Conservation (phyloP, 2,329 filamentous ascomycete genomes). For the Cladosporium sp. region DNA sequence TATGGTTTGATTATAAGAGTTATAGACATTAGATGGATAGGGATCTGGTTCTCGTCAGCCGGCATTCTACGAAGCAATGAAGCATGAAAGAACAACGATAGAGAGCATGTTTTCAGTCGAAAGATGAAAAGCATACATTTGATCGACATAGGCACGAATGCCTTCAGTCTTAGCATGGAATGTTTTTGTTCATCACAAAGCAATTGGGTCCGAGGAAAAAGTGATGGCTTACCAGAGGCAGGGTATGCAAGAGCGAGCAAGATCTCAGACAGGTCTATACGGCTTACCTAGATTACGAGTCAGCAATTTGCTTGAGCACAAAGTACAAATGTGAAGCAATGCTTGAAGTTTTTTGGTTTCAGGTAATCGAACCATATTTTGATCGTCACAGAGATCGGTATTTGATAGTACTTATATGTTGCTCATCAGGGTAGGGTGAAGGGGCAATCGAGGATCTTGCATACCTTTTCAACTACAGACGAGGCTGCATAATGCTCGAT, state of each 20-base stretch:
- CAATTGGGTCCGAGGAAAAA: constrained; percentile 14
- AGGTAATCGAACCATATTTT: constrained; percentile 43
- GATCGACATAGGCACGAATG: constrained; percentile 52
- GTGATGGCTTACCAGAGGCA: constrained; percentile 22
- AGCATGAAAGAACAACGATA: neutral
- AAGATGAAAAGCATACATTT: constrained; percentile 77
- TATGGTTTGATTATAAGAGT: neutral
- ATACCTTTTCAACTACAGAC: constrained; percentile 10
- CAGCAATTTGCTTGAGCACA: constrained; percentile 18
- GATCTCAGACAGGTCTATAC: neutral
- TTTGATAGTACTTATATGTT: constrained; percentile 45
- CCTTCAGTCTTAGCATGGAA: constrained; percentile 76
- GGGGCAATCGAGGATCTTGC: neutral
- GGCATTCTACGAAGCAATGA: constrained; percentile 43
- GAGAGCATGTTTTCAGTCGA: constrained; percentile 54
- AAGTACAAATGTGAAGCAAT: neutral
- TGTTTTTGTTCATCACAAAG: constrained; percentile 61
- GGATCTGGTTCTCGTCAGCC: constrained; percentile 33
- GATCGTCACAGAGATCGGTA: constrained; percentile 41
- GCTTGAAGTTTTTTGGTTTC: constrained; percentile 24
- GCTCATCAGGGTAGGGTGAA: constrained; percentile 35
- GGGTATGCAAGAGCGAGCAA: neutral
- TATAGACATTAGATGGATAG: neutral
- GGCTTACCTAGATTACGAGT: constrained; percentile 15
- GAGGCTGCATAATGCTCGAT: neutral